These are phyloP conservation scores for Globisporangium paddicum DNA, from an alignment of 352 stramenopile genomes.

Conservation along the genomic window DNA sequence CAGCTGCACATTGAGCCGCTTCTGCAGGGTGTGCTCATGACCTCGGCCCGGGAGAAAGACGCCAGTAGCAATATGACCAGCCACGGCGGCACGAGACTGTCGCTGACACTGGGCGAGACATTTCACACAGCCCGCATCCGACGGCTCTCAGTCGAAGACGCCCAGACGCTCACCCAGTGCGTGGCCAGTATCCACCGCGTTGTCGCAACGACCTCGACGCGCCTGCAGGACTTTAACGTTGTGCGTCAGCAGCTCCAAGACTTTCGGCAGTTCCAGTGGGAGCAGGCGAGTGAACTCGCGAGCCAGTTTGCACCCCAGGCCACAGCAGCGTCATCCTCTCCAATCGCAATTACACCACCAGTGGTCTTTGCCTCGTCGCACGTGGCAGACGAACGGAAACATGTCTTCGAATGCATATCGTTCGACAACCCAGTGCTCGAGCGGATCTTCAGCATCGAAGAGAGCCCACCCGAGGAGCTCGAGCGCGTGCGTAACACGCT, in stretches of 20 bases:
- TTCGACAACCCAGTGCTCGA: slow-evolving; percentile 51
- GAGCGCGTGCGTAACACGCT: slow-evolving; percentile 32
- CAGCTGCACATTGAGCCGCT: slow-evolving; percentile 39
- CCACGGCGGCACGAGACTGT: not conserved
- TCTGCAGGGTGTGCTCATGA: slow-evolving; percentile 31
- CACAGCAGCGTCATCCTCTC: not conserved
- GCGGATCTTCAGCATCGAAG: slow-evolving; percentile 56
- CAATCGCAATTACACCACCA: not conserved
- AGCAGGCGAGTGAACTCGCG: slow-evolving; percentile 40
- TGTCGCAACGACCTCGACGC: slow-evolving; percentile 24
- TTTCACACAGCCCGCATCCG: slow-evolving; percentile 40
- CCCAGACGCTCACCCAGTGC: slow-evolving; percentile 24
- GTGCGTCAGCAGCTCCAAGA: slow-evolving; percentile 26
- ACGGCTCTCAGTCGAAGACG: slow-evolving; percentile 23
- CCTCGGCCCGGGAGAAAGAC: slow-evolving; percentile 6
- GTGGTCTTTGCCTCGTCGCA: slow-evolving; percentile 2
- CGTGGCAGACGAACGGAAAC: slow-evolving; percentile 28
- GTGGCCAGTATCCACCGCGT: slow-evolving; percentile 30
- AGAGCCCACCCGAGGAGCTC: slow-evolving; percentile 42
- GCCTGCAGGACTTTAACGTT: slow-evolving; percentile 28
- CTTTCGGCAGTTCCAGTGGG: slow-evolving; percentile 45
- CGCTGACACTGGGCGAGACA: slow-evolving; percentile 27
- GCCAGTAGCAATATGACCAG: not conserved
- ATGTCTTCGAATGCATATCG: slow-evolving; percentile 58
- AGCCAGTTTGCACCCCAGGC: slow-evolving; percentile 24